Base-by-base conservation (phyloP, 2,329 filamentous ascomycete genomes). In the Aspergillus amoenus region DNA sequence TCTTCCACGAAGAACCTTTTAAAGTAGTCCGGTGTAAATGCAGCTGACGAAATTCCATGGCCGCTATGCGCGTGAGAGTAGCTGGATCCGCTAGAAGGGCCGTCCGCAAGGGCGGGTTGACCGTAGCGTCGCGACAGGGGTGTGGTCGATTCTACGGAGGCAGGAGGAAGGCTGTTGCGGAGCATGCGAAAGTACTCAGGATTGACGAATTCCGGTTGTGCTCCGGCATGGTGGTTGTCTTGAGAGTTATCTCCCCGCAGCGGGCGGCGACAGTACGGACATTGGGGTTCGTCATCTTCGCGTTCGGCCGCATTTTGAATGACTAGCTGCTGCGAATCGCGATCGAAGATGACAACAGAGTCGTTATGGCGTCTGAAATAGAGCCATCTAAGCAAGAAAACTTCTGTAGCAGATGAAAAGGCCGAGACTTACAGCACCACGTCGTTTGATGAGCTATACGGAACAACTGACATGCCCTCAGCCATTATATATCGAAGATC, bases 171-270 rank as follows among this genome's bases (percentile, higher is more conserved):
- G 64, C 82, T 86, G 50, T 82, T 76, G 44, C 85, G 89, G 41
- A 99, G 86, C 89, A 97, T 93, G 68, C 91, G 91, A 75, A 99
- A 99, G 79, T 99, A 99, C 51, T 92, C 86, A 2, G 93, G 93
- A 68, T 93, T 88, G 65, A 97, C 89, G 70, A 93, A 97, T 56
- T 88, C 84, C 48, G 88, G 82, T 67, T 68, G 72, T 61, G 65
- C 70, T 64, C 64, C 72, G 53, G 60, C 70, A 59, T 65, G 66
- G 51, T 68, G 69, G n/a, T 61, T 58, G 18, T 72, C 70, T 30
- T 71, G 67, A 18, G 70, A 66, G 43, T 83, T 81, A 17, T 62
- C 81, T 72, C 73, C 87, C 30, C 76, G 79, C 64, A 85, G 82
- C 17, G 91, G 86, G 52, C 90, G 88, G 71, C 92, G 90, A 72